phyloP scores from a whole-genome alignment of 1,284 basidiomycete species.

The Ceratobasidium sp. region DNA sequence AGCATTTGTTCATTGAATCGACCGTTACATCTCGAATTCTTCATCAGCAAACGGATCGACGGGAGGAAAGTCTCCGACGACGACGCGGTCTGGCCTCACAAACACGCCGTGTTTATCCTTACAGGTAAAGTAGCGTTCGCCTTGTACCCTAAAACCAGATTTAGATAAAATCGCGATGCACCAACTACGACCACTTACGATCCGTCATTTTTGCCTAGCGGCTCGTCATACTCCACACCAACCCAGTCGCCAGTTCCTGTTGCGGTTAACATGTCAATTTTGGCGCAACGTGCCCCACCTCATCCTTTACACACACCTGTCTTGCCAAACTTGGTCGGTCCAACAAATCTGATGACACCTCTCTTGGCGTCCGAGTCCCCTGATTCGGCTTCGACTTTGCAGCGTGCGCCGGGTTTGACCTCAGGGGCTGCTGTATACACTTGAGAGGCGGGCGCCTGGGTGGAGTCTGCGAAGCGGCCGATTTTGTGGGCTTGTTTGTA shows the following conservation, averaged over 20 bases:
- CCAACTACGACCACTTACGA: conserved; percentile 69
- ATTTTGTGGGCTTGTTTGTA: conserved; percentile 92
- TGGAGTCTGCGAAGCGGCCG: conserved; percentile 82
- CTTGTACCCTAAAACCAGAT: conserved; percentile 76
- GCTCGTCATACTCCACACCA: conserved; percentile 96
- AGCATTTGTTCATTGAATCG: neutral
- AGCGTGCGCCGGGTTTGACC: conserved; percentile 78
- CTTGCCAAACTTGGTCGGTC: conserved; percentile 80
- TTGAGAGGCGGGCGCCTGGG: conserved; percentile 56
- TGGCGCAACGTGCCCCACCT: neutral
- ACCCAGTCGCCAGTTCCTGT: conserved; percentile 76
- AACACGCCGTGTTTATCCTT: conserved; percentile 85
- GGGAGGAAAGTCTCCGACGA: conserved; percentile 87
- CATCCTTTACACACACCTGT: conserved; percentile 51
- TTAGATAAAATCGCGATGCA: neutral
- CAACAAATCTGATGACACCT: conserved; percentile 88
- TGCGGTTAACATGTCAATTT: neutral
- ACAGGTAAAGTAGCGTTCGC: conserved; percentile 87
- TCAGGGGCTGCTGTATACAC: conserved; percentile 54
- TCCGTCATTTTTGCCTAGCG: conserved; percentile 95
- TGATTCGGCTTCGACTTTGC: conserved; percentile 75
- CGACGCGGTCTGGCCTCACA: conserved; percentile 86
- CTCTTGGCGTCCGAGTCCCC: conserved; percentile 74
- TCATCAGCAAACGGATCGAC: conserved; percentile 73
- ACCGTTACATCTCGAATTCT: conserved; percentile 74